These are phyloP conservation scores for Xerophyta viscosa DNA, from an alignment of 106 monocot genomes.

Conservation along the genomic window DNA sequence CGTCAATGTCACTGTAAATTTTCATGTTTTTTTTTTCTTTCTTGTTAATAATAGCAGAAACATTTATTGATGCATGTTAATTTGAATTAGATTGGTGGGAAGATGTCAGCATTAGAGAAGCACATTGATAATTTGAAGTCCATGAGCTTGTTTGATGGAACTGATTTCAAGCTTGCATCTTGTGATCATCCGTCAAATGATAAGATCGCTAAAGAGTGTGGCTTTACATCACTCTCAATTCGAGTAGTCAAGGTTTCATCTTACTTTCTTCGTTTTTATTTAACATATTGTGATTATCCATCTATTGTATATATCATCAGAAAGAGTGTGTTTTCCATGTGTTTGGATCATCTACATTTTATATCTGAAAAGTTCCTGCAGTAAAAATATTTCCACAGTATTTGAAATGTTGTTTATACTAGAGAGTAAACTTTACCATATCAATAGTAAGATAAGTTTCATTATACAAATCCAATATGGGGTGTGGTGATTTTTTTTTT, in stretches of 20 bases:
- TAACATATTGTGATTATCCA: no score
- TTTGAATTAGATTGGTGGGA: slow-evolving; percentile 91
- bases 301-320: no score
- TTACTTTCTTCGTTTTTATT: not conserved
- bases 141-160: slow-evolving; percentile 66
- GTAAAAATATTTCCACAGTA: no score
- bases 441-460: no score
- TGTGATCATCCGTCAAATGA: slow-evolving; percentile 57
- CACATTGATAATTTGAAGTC: slow-evolving; percentile 61
- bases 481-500: no score
- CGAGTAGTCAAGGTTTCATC: slow-evolving; percentile 73
- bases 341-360: no score
- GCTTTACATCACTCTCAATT: slow-evolving; percentile 71
- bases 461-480: no score
- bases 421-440: no score
- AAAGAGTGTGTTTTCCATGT: no score
- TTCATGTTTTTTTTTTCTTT: not conserved
- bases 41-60: not conserved
- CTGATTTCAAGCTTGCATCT: slow-evolving; percentile 87
- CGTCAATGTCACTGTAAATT: slow-evolving; percentile 84
- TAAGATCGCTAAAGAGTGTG: slow-evolving; percentile 63
- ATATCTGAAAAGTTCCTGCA: no score
- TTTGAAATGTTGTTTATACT: no score
- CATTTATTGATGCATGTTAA: no score
- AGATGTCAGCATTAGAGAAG: slow-evolving; percentile 63